Percentiles rank a stretch among this genome's conserved stretches.
phyloP scores from a whole-genome alignment of 1,139 yeast genomes.

The Martiniozyma asiatica region DNA sequence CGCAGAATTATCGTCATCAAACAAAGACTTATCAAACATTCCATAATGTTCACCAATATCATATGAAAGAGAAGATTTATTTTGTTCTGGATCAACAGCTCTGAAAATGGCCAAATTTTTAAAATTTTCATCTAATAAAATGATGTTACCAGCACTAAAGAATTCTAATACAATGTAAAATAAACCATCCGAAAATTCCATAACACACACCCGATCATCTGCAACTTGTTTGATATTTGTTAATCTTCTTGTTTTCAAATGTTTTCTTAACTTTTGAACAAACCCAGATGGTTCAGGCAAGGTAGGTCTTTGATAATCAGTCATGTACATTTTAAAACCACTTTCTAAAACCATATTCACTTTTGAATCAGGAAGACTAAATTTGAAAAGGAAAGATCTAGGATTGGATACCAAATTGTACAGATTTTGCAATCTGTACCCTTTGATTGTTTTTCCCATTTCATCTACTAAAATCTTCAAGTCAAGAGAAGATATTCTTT shows the following conservation, averaged over 20 bases:
- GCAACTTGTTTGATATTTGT: slow-evolving; percentile 63
- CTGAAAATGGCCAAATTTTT: slow-evolving; percentile 70
- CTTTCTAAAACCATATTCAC: slow-evolving; percentile 68
- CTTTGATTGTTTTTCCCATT: slow-evolving; percentile 40
- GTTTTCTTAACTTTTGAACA: slow-evolving; percentile 77
- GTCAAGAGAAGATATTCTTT: slow-evolving; percentile 78
- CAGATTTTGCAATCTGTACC: slow-evolving; percentile 71
- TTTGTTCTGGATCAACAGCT: slow-evolving; percentile 35
- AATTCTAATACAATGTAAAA: slow-evolving; percentile 78
- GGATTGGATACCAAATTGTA: slow-evolving; percentile 67
- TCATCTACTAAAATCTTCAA: slow-evolving; percentile 62
- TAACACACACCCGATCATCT: slow-evolving; percentile 66
- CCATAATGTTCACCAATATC: slow-evolving; percentile 65
- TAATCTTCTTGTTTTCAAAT: slow-evolving; percentile 67
- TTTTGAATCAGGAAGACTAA: slow-evolving; percentile 76
- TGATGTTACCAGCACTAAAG: slow-evolving; percentile 87
- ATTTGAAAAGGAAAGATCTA: slow-evolving; percentile 69
- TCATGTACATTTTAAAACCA: slow-evolving; percentile 70
- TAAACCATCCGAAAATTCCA: slow-evolving; percentile 72
- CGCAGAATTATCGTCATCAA: slow-evolving; percentile 24
- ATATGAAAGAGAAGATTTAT: slow-evolving; percentile 51
- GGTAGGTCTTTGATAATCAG: slow-evolving; percentile 71
- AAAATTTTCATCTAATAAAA: slow-evolving; percentile 57
- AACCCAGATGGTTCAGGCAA: slow-evolving; percentile 77
- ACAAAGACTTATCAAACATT: slow-evolving; percentile 41